Conservation (phyloP, 257 asterid species). For the Echites panduratus region DNA sequence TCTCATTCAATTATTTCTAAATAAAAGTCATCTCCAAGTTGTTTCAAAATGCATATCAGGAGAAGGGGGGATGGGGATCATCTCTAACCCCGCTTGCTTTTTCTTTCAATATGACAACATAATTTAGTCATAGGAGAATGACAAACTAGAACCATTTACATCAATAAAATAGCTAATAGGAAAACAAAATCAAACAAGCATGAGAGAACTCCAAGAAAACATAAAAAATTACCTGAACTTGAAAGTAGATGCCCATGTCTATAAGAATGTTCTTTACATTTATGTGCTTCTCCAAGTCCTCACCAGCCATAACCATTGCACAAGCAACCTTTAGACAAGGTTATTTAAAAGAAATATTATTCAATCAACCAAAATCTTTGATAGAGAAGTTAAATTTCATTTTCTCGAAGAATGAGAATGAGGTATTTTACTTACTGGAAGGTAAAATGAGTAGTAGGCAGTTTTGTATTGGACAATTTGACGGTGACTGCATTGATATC, state of each 20-base stretch:
- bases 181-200: too few relatives aligned
- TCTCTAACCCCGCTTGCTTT: too few relatives aligned
- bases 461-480: constrained; percentile 91
- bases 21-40: neutral
- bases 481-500: constrained; percentile 62
- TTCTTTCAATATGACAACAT: too few relatives aligned
- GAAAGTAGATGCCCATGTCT: constrained; percentile 92
- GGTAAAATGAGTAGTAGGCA: constrained; percentile 92
- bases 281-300: constrained; percentile 58
- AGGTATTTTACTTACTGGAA: constrained; percentile 56
- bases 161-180: too few relatives aligned
- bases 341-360: neutral
- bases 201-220: neutral
- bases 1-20: neutral
- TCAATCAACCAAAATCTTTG: neutral
- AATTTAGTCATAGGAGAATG: too few relatives aligned
- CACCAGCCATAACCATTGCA: constrained; percentile 87
- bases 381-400: constrained; percentile 1
- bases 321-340: constrained; percentile 67
- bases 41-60: too few relatives aligned
- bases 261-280: constrained; percentile 63
- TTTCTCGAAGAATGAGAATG: constrained; percentile 2
- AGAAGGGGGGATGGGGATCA: too few relatives aligned
- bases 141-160: too few relatives aligned
- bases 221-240: constrained; percentile 63